Evolutionary conservation across 371 early-diverging fungal species (phyloP).

Genomic region (Dichotomocladium elegans): DNA sequence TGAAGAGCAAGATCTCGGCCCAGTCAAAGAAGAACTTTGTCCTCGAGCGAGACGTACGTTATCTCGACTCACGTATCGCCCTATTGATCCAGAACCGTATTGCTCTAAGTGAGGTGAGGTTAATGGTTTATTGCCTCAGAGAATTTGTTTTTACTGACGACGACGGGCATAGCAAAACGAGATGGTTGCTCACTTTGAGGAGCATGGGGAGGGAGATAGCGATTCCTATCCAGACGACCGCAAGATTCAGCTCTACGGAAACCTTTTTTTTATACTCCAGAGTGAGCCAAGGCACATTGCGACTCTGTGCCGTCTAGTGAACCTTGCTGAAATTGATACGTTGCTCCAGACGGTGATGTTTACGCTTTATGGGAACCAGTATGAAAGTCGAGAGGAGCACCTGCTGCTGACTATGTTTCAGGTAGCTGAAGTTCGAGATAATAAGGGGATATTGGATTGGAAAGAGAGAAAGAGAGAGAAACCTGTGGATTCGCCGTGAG

Average conservation of each 20-base stretch:
- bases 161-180: constrained; percentile 83
- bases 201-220: constrained; percentile 65
- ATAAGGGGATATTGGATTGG: background rate
- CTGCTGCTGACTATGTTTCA: constrained; percentile 94
- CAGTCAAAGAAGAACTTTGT: constrained; percentile 96
- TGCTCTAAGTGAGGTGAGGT: constrained; percentile 79
- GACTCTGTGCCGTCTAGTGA: constrained; percentile 77
- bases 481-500: too few species aligned
- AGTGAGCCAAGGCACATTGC: constrained; percentile 92
- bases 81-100: constrained; percentile 92
- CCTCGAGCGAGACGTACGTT: constrained; percentile 91
- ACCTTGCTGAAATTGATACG: constrained; percentile 87
- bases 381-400: constrained; percentile 94
- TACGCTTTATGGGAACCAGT: constrained; percentile 94
- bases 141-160: too few species aligned
- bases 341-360: constrained; percentile 95
- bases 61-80: constrained; percentile 91
- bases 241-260: constrained; percentile 84
- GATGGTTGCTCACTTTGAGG: constrained; percentile 72
- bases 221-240: constrained; percentile 79
- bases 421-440: constrained; percentile 31
- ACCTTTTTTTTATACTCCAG: constrained; percentile 92
- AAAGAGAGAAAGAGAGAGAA: background rate
- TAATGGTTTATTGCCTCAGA: too few species aligned
- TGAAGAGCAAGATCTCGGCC: constrained; percentile 85